phyloP scores from a whole-genome alignment of 257 asterid species.

The Thymus mandschuricus region DNA sequence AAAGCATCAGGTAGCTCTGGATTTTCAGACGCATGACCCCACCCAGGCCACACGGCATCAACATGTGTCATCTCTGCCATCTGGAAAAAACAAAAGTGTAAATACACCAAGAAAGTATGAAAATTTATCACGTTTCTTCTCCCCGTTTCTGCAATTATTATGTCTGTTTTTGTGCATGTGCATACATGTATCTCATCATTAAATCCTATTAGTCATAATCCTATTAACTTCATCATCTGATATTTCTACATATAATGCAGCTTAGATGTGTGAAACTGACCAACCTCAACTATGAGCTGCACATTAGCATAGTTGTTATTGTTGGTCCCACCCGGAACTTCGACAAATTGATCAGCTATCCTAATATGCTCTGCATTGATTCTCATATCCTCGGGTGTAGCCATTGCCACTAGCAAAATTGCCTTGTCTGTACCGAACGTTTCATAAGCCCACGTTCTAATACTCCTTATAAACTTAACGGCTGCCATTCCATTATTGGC shows the following conservation, averaged over 20 bases:
- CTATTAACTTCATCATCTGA: background rate
- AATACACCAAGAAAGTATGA: background rate
- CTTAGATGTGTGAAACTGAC: constrained; percentile 31
- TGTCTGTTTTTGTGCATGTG: background rate
- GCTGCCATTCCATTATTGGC: constrained; percentile 99
- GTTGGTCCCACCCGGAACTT: constrained; percentile 99
- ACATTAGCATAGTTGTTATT: constrained; percentile 98
- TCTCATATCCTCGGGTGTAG: constrained; percentile 99
- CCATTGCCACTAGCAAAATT: constrained; percentile 95
- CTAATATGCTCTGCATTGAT: constrained; percentile 98
- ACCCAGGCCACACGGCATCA: constrained; percentile 99
- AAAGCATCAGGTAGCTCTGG: constrained; percentile 98
- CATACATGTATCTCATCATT: background rate
- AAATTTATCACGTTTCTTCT: constrained; percentile 6
- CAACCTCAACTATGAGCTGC: constrained; percentile 96
- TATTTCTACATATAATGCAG: constrained; percentile 20
- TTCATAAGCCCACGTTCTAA: constrained; percentile 98
- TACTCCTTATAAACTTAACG: constrained; percentile 92
- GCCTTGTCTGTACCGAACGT: constrained; percentile 98
- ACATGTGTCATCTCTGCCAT: constrained; percentile 98
- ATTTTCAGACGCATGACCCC: constrained; percentile 99
- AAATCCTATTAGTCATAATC: background rate
- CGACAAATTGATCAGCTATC: constrained; percentile 98
- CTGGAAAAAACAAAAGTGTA: constrained; percentile 45
- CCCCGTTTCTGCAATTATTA: background rate